Evolutionary conservation across 1,284 basidiomycete species (phyloP).

Genomic region (Ustilago tritici): DNA sequence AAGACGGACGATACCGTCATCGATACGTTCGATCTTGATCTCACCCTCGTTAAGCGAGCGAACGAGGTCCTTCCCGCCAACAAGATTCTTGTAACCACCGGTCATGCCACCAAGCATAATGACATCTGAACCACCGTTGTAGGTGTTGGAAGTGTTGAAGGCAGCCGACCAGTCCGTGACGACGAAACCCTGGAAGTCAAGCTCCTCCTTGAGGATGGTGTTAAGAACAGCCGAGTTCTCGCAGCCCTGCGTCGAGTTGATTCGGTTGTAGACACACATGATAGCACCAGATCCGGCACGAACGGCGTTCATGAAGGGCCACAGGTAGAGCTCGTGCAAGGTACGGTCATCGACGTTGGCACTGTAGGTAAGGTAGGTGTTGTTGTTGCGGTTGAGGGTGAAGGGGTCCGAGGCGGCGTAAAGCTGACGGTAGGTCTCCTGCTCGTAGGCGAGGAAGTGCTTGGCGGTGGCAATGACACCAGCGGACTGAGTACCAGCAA

Average conservation of each 20-base stretch:
- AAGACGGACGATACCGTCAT: slow-evolving; percentile 42
- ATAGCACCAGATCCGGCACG: slow-evolving; percentile 41
- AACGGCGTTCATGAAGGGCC: slow-evolving; percentile 50
- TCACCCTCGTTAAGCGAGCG: slow-evolving; percentile 33
- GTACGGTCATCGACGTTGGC: slow-evolving; percentile 45
- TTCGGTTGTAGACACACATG: slow-evolving; percentile 41
- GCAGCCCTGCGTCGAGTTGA: slow-evolving; percentile 29
- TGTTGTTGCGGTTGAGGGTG: slow-evolving; percentile 47
- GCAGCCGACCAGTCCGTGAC: slow-evolving; percentile 47
- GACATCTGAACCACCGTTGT: slow-evolving; percentile 41
- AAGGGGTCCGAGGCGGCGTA: slow-evolving; percentile 40
- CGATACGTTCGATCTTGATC: slow-evolving; percentile 44
- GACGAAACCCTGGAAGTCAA: slow-evolving; percentile 46
- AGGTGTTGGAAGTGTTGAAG: slow-evolving; percentile 41
- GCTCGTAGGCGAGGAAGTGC: slow-evolving; percentile 51
- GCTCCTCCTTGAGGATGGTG: slow-evolving; percentile 48
- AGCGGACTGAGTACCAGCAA: slow-evolving; percentile 36
- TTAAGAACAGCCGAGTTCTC: slow-evolving; percentile 37
- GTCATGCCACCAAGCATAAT: slow-evolving; percentile 39
- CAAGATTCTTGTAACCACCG: slow-evolving; percentile 35
- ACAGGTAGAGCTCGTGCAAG: slow-evolving; percentile 49
- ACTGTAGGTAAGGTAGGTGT: slow-evolving; percentile 70
- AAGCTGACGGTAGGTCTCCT: slow-evolving; percentile 42
- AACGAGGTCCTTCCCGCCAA: slow-evolving; percentile 35
- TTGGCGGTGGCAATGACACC: slow-evolving; percentile 46